A percentile compares a stretch with the other conserved stretches of the same genome.
Evolutionary conservation across 208 protist species (phyloP).

Genomic region (Trypanosoma congolense): DNA sequence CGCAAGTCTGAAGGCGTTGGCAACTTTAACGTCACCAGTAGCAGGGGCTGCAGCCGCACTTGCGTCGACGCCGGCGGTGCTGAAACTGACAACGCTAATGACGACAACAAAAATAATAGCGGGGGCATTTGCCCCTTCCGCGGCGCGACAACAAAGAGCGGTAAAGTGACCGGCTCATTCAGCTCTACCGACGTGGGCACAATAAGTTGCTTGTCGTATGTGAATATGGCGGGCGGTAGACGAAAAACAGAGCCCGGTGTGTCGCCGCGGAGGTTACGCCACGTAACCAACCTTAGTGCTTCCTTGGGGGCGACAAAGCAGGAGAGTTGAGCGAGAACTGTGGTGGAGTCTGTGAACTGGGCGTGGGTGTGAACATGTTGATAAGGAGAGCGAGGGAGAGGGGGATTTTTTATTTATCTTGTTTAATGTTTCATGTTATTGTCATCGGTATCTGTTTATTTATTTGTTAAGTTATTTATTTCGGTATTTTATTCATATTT

Average conservation of each 20-base stretch:
- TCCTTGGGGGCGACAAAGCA: neutral
- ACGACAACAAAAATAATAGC: neutral
- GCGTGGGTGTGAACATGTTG: too few relatives aligned
- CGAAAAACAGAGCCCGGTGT: neutral
- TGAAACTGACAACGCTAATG: too few relatives aligned
- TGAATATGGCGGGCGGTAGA: neutral
- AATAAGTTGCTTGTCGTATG: neutral
- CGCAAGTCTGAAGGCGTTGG: too few relatives aligned
- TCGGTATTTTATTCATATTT: neutral
- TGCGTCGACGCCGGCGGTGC: too few relatives aligned
- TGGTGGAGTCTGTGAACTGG: too few relatives aligned
- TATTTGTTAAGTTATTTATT: too few relatives aligned
- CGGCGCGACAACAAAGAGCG: neutral
- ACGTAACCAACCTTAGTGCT: neutral
- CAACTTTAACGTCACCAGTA: too few relatives aligned
- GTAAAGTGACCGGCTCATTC: neutral
- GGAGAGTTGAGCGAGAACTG: neutral
- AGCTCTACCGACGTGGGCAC: neutral
- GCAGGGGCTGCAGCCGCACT: too few relatives aligned
- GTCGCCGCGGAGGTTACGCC: neutral
- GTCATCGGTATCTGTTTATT: too few relatives aligned
- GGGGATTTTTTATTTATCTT: too few relatives aligned
- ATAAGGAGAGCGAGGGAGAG: too few relatives aligned
- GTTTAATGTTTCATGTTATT: too few relatives aligned
- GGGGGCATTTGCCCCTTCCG: neutral